Evolutionary conservation across 306 rosid species (phyloP), one percentile per base, ranked within the genome.

Genomic region (Rosa multiflora): DNA sequence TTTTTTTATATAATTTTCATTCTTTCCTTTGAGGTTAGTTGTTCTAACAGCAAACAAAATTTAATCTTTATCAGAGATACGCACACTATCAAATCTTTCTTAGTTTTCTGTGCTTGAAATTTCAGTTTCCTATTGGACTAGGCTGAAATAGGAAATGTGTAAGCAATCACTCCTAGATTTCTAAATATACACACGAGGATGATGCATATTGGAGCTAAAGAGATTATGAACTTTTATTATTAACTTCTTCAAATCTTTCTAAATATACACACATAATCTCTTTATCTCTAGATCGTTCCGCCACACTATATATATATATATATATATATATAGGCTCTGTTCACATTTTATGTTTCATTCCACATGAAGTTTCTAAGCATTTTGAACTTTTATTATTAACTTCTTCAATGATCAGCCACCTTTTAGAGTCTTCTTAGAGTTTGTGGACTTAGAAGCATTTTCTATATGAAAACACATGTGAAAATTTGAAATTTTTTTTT

Each of bases 91-190:
- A 79, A n/a, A 52, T 69, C 42, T 71, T 79, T 12, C 82, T 81
- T 75, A 61, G 61, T 81, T 73, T 71, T 74, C 73, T 79, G 58
- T 67, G 61, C 79, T 89, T 80, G 70, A 79, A 76, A 53, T 79
- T 82, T 79, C 87, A 94, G 98, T 93, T 91, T 83, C 98, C 97
- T 29, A 93, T 93, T 85, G 98, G 98, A 39, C 89, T 93, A 80
- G 98, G 37, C 37, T 32, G 37, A 32, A 32, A 32, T 32, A 32
- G 37, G 37, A 32, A 32, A 32, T 32, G 3, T 32, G 37, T 32
- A 32, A 32, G 37, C 37, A 32, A 32, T 32, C 37, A 32, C 37
- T 2, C 37, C 37, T 32, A 32, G 3, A 32, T 32, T 32, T 32
- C 37, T 32, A 2, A 32, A 32, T 32, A 32, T 32, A 32, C 37